Conservation (phyloP, 768 basidiomycete genomes). For the Jaapia argillacea region DNA sequence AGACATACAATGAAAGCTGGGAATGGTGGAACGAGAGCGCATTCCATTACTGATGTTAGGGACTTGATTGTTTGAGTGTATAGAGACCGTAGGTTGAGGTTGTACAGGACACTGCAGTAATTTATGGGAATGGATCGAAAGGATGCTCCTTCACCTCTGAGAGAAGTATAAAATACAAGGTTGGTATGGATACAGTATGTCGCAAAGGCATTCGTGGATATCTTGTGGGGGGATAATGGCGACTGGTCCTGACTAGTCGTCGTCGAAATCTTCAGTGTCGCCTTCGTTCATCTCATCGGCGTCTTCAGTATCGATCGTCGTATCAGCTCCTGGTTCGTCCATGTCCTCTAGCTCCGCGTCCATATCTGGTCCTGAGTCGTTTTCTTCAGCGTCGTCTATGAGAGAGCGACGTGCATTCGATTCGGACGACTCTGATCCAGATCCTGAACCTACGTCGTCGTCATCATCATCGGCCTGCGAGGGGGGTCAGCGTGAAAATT, state of each 20-base stretch:
- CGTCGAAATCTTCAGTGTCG: neutral
- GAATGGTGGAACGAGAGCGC: too few relatives aligned
- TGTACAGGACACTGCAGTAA: neutral
- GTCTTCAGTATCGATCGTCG: constrained; percentile 30
- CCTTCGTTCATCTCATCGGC: constrained; percentile 25
- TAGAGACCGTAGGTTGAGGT: neutral
- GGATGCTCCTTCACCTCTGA: neutral
- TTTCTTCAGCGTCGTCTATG: constrained; percentile 31
- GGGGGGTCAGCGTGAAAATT: neutral
- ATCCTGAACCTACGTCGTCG: constrained; percentile 29
- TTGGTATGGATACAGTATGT: too few relatives aligned
- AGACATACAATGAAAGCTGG: constrained; percentile 3
- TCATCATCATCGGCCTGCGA: constrained; percentile 26
- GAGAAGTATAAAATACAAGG: neutral
- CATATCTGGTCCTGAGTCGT: constrained; percentile 42
- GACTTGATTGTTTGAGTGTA: neutral
- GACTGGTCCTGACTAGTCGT: neutral
- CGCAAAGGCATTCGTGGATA: neutral
- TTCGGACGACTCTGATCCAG: constrained; percentile 26
- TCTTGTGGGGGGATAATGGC: neutral
- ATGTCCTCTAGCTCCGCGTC: constrained; percentile 57
- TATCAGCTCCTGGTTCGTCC: constrained; percentile 21
- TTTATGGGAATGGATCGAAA: neutral
- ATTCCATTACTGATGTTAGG: neutral
- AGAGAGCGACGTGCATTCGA: constrained; percentile 20